These are phyloP conservation scores for Prunus yedoensis DNA, from an alignment of 331 rosid genomes.

Conservation along the genomic window DNA sequence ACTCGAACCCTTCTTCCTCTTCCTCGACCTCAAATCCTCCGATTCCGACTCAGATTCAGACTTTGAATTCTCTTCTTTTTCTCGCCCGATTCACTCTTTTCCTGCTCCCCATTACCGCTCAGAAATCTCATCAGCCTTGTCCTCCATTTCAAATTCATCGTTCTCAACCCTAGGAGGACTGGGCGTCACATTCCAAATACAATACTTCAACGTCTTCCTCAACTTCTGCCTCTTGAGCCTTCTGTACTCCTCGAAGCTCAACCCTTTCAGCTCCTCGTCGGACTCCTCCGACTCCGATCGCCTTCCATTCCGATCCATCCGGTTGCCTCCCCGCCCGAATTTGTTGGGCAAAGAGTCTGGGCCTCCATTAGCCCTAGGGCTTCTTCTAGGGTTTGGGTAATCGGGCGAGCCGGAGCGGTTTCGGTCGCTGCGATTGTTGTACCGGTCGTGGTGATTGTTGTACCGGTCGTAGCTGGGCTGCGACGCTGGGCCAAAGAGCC, in stretches of 20 bases:
- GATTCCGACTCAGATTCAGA: slow-evolving; percentile 25
- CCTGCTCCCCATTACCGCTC: slow-evolving; percentile 31
- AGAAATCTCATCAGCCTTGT: slow-evolving; percentile 45
- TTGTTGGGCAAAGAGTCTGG: slow-evolving; percentile 49
- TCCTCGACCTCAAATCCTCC: slow-evolving; percentile 45
- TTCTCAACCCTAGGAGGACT: slow-evolving; percentile 74
- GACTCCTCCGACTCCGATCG: slow-evolving; percentile 57
- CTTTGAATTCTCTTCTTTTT: slow-evolving; percentile 30
- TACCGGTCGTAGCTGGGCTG: slow-evolving; percentile 58
- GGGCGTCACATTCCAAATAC: slow-evolving; percentile 83
- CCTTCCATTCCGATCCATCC: slow-evolving; percentile 38
- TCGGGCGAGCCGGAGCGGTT: slow-evolving; percentile 52
- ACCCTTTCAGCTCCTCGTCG: slow-evolving; percentile 81
- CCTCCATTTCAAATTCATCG: slow-evolving; percentile 52
- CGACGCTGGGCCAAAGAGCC: slow-evolving; percentile 49
- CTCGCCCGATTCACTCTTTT: slow-evolving; percentile 24
- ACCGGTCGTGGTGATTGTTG: too few species aligned
- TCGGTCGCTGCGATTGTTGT: slow-evolving; percentile 35
- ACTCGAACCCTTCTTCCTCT: slow-evolving; percentile 37
- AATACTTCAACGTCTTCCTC: slow-evolving; percentile 64
- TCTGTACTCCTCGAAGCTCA: slow-evolving; percentile 61
- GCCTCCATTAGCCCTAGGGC: slow-evolving; percentile 47
- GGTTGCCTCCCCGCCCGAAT: slow-evolving; percentile 52
- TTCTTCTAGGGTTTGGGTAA: slow-evolving; percentile 32
- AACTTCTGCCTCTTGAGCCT: slow-evolving; percentile 79